Percentiles rank a stretch among this genome's conserved stretches.
These are phyloP conservation scores for Ambrosia artemisiifolia DNA, from an alignment of 129 eudicot genomes.

Conservation along the genomic window DNA sequence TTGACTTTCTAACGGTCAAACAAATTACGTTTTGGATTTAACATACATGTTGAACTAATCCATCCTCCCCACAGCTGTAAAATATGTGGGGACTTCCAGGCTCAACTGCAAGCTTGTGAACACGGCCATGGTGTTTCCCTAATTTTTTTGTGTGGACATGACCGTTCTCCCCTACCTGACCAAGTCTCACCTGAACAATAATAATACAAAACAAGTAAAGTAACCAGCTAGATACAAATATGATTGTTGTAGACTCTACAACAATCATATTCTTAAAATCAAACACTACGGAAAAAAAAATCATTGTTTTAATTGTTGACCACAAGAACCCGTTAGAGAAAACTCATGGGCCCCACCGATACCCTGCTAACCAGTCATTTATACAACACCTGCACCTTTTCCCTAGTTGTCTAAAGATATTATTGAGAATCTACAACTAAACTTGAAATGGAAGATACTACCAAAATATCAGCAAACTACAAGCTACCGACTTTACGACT, in stretches of 20 bases:
- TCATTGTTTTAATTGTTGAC: too few species aligned
- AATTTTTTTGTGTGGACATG: conserved; percentile 60
- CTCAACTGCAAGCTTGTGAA: conserved; percentile 82
- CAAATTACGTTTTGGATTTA: not conserved
- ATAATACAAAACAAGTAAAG: not conserved
- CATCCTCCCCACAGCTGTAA: conserved; percentile 91
- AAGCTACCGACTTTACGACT: not conserved
- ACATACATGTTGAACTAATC: conserved; percentile 79
- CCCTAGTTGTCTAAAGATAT: not conserved
- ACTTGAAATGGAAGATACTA: conserved; percentile 6
- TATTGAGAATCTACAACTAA: not conserved
- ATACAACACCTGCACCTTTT: not conserved
- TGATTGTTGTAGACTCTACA: not conserved
- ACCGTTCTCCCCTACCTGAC: conserved; percentile 59
- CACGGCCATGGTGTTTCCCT: conserved; percentile 80
- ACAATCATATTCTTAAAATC: not conserved
- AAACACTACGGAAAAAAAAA: not conserved
- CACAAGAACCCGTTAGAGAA: too few species aligned
- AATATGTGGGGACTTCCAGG: conserved; percentile 85
- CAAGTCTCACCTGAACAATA: conserved; percentile 70
- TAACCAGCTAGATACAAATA: not conserved
- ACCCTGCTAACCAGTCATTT: not conserved
- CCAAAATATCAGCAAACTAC: not conserved
- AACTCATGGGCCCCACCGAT: too few species aligned
- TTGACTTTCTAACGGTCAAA: not conserved